These are phyloP conservation scores for Suhomyces sp. DNA, from an alignment of 805 yeast species.

Conservation along the genomic window DNA sequence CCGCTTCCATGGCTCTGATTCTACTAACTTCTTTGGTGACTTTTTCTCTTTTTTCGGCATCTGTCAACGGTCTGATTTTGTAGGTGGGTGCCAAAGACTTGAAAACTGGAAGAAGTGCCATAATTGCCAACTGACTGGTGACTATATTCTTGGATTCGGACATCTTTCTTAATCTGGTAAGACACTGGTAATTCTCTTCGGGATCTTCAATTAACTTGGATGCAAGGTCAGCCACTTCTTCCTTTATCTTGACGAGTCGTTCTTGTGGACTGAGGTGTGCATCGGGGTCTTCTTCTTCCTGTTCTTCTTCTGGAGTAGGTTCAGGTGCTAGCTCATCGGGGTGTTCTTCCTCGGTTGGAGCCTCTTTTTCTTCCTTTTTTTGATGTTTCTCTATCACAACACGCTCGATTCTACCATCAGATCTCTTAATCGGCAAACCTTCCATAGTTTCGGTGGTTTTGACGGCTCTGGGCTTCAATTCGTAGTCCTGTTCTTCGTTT, in stretches of 20 bases:
- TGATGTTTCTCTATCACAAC: slow-evolving; percentile 41
- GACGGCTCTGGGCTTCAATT: slow-evolving; percentile 61
- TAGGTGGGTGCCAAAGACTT: slow-evolving; percentile 86
- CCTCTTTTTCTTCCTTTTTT: slow-evolving; percentile 19
- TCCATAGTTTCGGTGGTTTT: slow-evolving; percentile 51
- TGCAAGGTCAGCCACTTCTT: slow-evolving; percentile 79
- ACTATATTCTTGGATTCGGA: slow-evolving; percentile 62
- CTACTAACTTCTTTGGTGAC: slow-evolving; percentile 80
- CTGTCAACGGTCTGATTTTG: slow-evolving; percentile 78
- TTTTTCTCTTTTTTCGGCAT: slow-evolving; percentile 74
- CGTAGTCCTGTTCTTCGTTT: slow-evolving; percentile 79
- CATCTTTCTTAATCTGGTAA: slow-evolving; percentile 70
- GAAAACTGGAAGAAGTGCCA: slow-evolving; percentile 81
- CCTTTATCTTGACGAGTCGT: slow-evolving; percentile 61
- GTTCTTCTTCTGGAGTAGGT: slow-evolving; percentile 14
- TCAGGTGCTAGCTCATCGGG: slow-evolving; percentile 17
- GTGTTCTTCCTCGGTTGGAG: slow-evolving; percentile 16
- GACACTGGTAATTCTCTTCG: slow-evolving; percentile 69
- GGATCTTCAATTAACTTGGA: slow-evolving; percentile 81
- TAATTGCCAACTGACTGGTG: slow-evolving; percentile 66
- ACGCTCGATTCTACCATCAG: slow-evolving; percentile 72
- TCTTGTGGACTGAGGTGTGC: slow-evolving; percentile 50
- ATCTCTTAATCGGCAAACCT: slow-evolving; percentile 73
- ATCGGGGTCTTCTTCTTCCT: slow-evolving; percentile 40
- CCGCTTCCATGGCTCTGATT: slow-evolving; percentile 77